Percentiles rank a stretch among this genome's conserved stretches.
These are phyloP conservation scores for Geotrichum aggregatum DNA, from an alignment of 1,139 yeast species.

Conservation along the genomic window DNA sequence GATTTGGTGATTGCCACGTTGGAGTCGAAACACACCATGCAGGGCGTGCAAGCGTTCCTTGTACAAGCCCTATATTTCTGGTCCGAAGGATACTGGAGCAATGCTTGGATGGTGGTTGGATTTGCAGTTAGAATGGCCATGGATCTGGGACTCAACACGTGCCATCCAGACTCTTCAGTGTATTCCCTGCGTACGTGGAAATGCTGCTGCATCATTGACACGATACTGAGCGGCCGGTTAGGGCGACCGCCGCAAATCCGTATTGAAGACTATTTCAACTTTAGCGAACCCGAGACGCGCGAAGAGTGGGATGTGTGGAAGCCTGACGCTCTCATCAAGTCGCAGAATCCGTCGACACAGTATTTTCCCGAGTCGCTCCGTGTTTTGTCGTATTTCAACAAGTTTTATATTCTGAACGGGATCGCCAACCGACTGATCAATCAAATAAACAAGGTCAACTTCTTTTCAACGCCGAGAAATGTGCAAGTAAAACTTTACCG, in stretches of 20 bases:
- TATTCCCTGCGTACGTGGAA: slow-evolving; percentile 18
- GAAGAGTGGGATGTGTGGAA: slow-evolving; percentile 21
- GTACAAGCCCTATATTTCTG: slow-evolving; percentile 19
- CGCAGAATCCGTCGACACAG: not conserved
- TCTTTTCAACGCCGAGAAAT: slow-evolving; percentile 10
- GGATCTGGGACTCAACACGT: slow-evolving; percentile 18
- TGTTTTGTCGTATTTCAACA: slow-evolving; percentile 22
- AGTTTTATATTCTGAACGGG: slow-evolving; percentile 19
- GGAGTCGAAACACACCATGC: slow-evolving; percentile 21
- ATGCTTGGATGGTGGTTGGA: slow-evolving; percentile 21
- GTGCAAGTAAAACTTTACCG: slow-evolving; percentile 14
- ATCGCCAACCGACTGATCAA: slow-evolving; percentile 21
- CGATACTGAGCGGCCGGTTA: slow-evolving; percentile 19
- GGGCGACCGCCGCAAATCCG: slow-evolving; percentile 21
- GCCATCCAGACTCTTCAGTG: not conserved
- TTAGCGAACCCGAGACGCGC: slow-evolving; percentile 13
- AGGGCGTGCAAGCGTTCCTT: slow-evolving; percentile 21
- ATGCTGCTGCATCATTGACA: slow-evolving; percentile 22
- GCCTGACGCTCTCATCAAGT: slow-evolving; percentile 10
- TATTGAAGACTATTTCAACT: slow-evolving; percentile 13
- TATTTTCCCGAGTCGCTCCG: slow-evolving; percentile 21
- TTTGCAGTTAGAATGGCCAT: slow-evolving; percentile 22
- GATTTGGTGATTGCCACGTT: slow-evolving; percentile 24
- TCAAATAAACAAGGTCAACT: slow-evolving; percentile 22
- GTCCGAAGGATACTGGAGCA: slow-evolving; percentile 21